A percentile compares a stretch with the other conserved stretches of the same genome.
phyloP scores from a whole-genome alignment of 441 rosid genomes.

The Croton laevigatus region DNA sequence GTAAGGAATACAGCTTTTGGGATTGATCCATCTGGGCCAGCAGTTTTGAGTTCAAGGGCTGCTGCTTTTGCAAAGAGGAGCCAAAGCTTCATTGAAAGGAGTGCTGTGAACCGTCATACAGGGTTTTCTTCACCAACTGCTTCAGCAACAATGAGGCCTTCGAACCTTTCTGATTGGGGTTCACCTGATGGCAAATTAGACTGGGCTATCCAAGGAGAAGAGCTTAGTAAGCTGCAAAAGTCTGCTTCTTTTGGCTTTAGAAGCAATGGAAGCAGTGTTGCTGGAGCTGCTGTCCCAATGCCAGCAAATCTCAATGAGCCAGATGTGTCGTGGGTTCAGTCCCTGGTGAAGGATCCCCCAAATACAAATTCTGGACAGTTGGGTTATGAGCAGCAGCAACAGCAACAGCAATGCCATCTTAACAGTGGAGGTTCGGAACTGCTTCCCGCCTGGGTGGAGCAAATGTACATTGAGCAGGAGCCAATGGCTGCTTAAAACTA shows the following conservation, averaged over 20 bases:
- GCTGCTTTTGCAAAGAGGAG: constrained; percentile 68
- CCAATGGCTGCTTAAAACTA: constrained; percentile 57
- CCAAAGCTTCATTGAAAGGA: constrained; percentile 79
- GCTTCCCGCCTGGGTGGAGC: constrained; percentile 73
- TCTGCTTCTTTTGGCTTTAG: constrained; percentile 64
- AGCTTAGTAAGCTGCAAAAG: constrained; percentile 67
- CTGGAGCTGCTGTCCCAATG: constrained; percentile 19
- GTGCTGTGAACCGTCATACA: constrained; percentile 36
- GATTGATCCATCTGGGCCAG: constrained; percentile 43
- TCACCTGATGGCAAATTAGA: constrained; percentile 79
- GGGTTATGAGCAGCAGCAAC: constrained; percentile 31
- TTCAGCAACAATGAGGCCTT: constrained; percentile 30
- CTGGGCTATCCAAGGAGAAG: constrained; percentile 77
- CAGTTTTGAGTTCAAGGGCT: constrained; percentile 58
- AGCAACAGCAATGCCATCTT: constrained; percentile 37
- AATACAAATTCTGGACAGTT: constrained; percentile 20
- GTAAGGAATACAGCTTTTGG: constrained; percentile 43
- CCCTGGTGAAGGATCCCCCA: constrained; percentile 65
- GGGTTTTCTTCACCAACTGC: constrained; percentile 39
- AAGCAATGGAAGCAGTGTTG: constrained; percentile 30
- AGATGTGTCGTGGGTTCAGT: constrained; percentile 81
- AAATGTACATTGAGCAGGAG: constrained; percentile 75
- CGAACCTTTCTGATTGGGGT: constrained; percentile 62
- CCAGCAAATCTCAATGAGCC: constrained; percentile 48
- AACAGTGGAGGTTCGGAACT: constrained; percentile 31